Base-by-base conservation (phyloP, 352 stramenopile species). In the Globisporangium barbulae region DNA sequence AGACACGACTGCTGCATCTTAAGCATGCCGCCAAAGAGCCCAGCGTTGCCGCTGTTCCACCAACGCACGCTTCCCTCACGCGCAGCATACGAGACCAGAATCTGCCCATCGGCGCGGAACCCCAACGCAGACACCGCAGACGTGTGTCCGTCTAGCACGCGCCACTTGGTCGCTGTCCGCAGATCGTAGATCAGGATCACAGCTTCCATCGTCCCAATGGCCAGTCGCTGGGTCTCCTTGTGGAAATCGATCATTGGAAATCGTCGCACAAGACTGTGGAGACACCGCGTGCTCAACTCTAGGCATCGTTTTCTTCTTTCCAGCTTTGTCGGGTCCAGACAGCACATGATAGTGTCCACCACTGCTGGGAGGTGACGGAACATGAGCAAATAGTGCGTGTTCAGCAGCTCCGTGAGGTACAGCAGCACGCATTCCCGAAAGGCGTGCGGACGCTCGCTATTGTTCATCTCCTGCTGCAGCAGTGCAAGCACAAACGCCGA, bases 231-330 rank as follows among this genome's bases (percentile, higher is more conserved):
- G 3, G 87, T 94, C 47, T 93, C 75, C 60, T 91, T 86, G 70
- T 96, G 89, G 58, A 96, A 96, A 50, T 93, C 85, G 1, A 95
- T 74, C 88, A 96, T 96, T 2, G 87, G 87, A 58, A 94, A 96
- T 15, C 85, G 74, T 19, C 81, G 81, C 1, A 96, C 89, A 2
- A 96, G 70, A 44, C 88, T 81, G 56, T 96, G 86, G 0, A 96
- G 73, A 48, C 85, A 93, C 0, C 83, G 73, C 13, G 87, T 96
- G 59, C 84, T 93, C 42, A 94, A 63, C 8, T 87, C 67, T 0
- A 96, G 74, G 66, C 87, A 95, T 0, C 82, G 78, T 33, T 90
- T 90, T 8, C 89, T 73, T 53, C 85, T 75, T 6, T 95, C 88
- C 10, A 80, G 84, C 55, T 96, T 94, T 7, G 83, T 93, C 19